phyloP scores from a whole-genome alignment of 2,329 filamentous ascomycete species.

The Venturia aucupariae region DNA sequence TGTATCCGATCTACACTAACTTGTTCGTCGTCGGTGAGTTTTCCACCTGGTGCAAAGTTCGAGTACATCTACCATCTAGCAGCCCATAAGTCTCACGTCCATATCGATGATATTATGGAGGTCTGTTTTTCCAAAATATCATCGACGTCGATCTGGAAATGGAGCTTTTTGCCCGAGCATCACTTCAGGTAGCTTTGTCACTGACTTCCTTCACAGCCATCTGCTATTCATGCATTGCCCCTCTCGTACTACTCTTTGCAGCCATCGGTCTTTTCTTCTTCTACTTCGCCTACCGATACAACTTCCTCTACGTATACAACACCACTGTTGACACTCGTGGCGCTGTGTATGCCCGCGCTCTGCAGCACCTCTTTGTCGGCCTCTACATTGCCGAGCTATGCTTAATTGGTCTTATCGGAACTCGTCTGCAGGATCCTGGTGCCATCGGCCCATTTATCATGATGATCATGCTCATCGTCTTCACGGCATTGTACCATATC shows the following conservation, averaged over 20 bases:
- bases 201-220: constrained; percentile 24
- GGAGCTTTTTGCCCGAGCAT: not conserved
- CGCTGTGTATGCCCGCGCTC: constrained; percentile 35
- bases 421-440: constrained; percentile 22
- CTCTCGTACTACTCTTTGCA: constrained; percentile 38
- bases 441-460: constrained; percentile 34
- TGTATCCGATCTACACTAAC: constrained; percentile 39
- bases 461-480: constrained; percentile 32
- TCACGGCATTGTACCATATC: constrained; percentile 34
- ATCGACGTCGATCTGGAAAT: too few relatives aligned
- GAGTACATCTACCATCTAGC: too few relatives aligned
- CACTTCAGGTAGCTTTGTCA: not conserved
- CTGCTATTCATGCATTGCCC: constrained; percentile 40
- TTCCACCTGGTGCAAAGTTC: too few relatives aligned
- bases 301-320: constrained; percentile 40
- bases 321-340: constrained; percentile 39
- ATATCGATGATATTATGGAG: too few relatives aligned
- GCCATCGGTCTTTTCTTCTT: constrained; percentile 35
- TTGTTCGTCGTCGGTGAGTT: constrained; percentile 29
- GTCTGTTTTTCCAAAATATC: too few relatives aligned
- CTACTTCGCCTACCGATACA: constrained; percentile 41
- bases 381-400: constrained; percentile 41
- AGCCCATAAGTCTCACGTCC: too few relatives aligned
- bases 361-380: constrained; percentile 39
- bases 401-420: constrained; percentile 38